phyloP scores from a whole-genome alignment of 208 protist genomes.

The Wallacemonas sp. region DNA sequence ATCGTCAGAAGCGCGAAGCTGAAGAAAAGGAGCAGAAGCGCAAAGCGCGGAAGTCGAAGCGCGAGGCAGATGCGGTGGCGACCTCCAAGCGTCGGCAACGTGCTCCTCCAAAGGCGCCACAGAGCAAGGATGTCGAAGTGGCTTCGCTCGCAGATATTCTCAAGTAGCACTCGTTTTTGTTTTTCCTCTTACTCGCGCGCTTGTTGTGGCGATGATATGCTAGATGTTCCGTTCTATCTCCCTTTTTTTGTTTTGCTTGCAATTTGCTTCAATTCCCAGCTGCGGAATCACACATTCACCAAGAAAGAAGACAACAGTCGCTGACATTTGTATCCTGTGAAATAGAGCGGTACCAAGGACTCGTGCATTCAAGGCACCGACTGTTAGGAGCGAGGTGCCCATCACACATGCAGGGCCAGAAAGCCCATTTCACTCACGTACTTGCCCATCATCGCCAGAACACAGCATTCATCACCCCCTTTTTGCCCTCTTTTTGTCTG shows the following conservation, averaged over 20 bases:
- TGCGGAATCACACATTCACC: neutral
- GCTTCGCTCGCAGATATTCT: constrained; percentile 64
- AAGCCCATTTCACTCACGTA: too few relatives aligned
- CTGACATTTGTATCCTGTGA: too few relatives aligned
- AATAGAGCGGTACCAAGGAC: too few relatives aligned
- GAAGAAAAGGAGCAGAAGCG: constrained; percentile 63
- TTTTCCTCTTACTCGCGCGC: too few relatives aligned
- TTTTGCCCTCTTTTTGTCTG: too few relatives aligned
- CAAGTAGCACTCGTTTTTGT: constrained; percentile 16
- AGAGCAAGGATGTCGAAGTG: constrained; percentile 47
- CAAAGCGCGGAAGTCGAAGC: constrained; percentile 33
- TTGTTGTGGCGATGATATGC: too few relatives aligned
- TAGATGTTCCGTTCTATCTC: too few relatives aligned
- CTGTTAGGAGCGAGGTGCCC: too few relatives aligned
- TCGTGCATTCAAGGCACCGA: too few relatives aligned
- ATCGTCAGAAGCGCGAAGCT: constrained; percentile 39
- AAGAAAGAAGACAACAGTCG: neutral
- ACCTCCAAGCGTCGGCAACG: constrained; percentile 17
- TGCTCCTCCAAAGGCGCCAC: constrained; percentile 15
- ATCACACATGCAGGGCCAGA: too few relatives aligned
- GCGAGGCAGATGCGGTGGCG: constrained; percentile 42
- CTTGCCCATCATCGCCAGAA: too few relatives aligned
- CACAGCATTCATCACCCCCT: too few relatives aligned
- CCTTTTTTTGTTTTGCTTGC: constrained; percentile 16
- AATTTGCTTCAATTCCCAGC: neutral